Conservation (phyloP, 1,284 basidiomycete genomes). For the Heterobasidion occidentale region DNA sequence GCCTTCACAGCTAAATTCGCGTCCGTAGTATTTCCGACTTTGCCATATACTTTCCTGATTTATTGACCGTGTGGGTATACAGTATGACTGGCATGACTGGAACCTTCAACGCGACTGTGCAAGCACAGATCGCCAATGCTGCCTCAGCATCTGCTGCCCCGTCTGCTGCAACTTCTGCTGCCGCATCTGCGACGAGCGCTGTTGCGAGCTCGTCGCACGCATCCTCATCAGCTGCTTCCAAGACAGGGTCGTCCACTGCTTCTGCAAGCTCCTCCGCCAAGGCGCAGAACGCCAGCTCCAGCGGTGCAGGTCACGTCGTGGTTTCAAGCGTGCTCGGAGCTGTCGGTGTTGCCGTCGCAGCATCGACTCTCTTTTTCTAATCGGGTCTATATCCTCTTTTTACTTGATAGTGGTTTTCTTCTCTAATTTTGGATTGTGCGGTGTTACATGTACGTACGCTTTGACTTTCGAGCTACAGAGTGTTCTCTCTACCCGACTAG, state of each 20-base stretch:
- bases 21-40: slow-evolving; percentile 28
- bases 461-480: too few relatives aligned
- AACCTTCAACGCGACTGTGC: slow-evolving; percentile 43
- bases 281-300: slow-evolving; percentile 12
- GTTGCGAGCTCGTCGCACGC: slow-evolving; percentile 9
- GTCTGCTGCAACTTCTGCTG: slow-evolving; percentile 6
- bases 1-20: slow-evolving; percentile 81
- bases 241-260: slow-evolving; percentile 5
- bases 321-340: slow-evolving; percentile 18
- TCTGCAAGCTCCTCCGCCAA: slow-evolving; percentile 10
- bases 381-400: background rate
- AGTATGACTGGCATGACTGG: slow-evolving; percentile 62
- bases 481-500: slow-evolving; percentile 2
- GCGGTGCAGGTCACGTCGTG: slow-evolving; percentile 18
- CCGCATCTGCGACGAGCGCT: slow-evolving; percentile 11
- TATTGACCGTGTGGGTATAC: slow-evolving; percentile 1
- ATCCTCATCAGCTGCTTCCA: background rate
- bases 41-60: background rate
- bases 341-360: slow-evolving; percentile 14
- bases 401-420: background rate
- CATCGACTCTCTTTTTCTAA: background rate
- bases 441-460: too few relatives aligned
- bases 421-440: background rate
- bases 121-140: slow-evolving; percentile 50
- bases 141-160: slow-evolving; percentile 32